phyloP scores from a whole-genome alignment of 805 yeast genomes.

The Suhomyces faveliae region DNA sequence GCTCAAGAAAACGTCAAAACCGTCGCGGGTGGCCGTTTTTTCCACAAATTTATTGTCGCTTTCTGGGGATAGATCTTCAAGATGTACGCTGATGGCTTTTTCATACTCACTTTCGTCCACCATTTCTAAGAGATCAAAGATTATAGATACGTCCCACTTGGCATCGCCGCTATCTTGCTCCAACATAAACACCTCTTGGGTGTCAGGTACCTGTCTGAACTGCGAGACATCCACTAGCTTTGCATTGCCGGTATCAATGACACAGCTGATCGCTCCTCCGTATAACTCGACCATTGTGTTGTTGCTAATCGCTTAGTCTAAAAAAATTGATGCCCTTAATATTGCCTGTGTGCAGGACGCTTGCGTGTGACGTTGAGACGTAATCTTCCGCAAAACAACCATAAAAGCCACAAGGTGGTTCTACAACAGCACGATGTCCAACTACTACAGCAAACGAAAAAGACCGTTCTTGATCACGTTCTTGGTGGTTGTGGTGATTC shows the following conservation, averaged over 20 bases:
- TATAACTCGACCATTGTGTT: slow-evolving; percentile 30
- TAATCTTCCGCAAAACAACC: background rate
- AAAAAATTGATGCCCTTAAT: background rate
- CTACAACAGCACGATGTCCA: slow-evolving; percentile 12
- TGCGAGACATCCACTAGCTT: slow-evolving; percentile 69
- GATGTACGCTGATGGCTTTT: slow-evolving; percentile 50
- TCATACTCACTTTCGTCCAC: slow-evolving; percentile 38
- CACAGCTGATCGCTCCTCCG: slow-evolving; percentile 77
- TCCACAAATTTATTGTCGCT: slow-evolving; percentile 14
- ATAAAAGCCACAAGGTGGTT: slow-evolving; percentile 4
- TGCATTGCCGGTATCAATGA: slow-evolving; percentile 22
- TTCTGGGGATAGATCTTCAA: slow-evolving; percentile 50
- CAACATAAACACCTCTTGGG: slow-evolving; percentile 85
- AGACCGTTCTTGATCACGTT: slow-evolving; percentile 27
- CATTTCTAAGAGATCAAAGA: slow-evolving; percentile 62
- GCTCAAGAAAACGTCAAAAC: slow-evolving; percentile 3
- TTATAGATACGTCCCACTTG: slow-evolving; percentile 51
- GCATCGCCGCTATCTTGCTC: slow-evolving; percentile 26
- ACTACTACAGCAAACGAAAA: slow-evolving; percentile 20
- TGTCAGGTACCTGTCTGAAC: slow-evolving; percentile 84
- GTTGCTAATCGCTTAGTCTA: background rate
- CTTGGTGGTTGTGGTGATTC: slow-evolving; percentile 22
- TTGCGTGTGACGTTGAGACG: background rate
- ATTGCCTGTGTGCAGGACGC: background rate
- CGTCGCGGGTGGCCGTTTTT: slow-evolving; percentile 4